These are phyloP conservation scores for Lomentospora prolificans DNA, from an alignment of 2,329 filamentous ascomycete genomes.

Conservation along the genomic window DNA sequence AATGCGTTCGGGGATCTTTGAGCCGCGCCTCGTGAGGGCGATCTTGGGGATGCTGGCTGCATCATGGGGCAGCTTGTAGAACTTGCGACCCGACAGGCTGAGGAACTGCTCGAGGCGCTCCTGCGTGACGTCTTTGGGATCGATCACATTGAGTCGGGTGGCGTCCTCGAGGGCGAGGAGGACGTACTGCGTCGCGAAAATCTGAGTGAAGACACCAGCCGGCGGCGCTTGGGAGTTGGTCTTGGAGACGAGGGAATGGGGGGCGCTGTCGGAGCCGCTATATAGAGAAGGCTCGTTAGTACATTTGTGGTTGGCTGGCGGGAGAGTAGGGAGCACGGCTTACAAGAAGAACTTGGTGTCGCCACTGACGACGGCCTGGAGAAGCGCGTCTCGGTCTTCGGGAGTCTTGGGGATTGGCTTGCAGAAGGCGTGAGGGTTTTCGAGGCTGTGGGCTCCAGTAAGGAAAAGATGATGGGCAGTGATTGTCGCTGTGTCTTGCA, in stretches of 20 bases:
- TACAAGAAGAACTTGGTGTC: constrained; percentile 65
- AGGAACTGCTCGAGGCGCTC: constrained; percentile 46
- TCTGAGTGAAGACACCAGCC: constrained; percentile 74
- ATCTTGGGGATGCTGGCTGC: constrained; percentile 18
- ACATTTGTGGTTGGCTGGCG: background rate
- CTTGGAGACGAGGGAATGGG: constrained; percentile 54
- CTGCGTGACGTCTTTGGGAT: constrained; percentile 41
- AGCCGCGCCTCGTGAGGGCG: constrained; percentile 29
- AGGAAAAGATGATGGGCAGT: constrained; percentile 81
- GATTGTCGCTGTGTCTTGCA: constrained; percentile 48
- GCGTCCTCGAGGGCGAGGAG: constrained; percentile 52
- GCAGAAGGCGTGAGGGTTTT: constrained; percentile 56
- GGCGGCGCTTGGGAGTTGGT: constrained; percentile 38
- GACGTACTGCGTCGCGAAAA: constrained; percentile 56
- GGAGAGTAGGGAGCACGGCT: constrained; percentile 11
- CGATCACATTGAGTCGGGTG: constrained; percentile 41
- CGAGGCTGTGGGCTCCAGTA: constrained; percentile 59
- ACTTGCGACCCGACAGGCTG: constrained; percentile 39
- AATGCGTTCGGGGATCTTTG: constrained; percentile 29
- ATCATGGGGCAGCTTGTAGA: constrained; percentile 34
- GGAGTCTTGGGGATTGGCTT: constrained; percentile 69
- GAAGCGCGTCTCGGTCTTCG: constrained; percentile 60
- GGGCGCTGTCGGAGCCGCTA: constrained; percentile 51
- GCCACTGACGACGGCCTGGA: constrained; percentile 52
- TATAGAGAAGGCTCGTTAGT: constrained; percentile 1